These are phyloP conservation scores for Immersiporthe knoxdaviesiana DNA, from an alignment of 2,329 filamentous ascomycete genomes.

Conservation along the genomic window DNA sequence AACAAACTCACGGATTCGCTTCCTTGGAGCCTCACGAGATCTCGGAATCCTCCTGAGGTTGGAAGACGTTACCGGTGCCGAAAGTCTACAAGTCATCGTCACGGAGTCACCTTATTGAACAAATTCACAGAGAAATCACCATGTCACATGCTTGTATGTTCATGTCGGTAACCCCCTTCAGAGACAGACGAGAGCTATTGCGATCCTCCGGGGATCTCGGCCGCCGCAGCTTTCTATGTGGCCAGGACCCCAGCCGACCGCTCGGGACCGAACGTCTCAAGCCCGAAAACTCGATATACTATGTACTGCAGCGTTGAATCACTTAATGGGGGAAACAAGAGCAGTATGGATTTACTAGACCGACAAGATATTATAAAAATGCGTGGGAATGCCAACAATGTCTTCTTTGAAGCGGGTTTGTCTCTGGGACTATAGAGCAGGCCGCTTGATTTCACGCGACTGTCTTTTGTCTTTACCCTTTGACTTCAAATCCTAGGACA, in stretches of 20 bases:
- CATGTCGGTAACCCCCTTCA: not conserved
- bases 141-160: not conserved
- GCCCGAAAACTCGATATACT: not conserved
- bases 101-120: not conserved
- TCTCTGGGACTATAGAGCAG: not conserved
- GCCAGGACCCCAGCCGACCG: not conserved
- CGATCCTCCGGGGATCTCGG: slow-evolving; percentile 1
- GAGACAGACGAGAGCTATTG: not conserved
- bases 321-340: not conserved
- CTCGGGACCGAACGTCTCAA: slow-evolving; percentile 12
- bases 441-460: not conserved
- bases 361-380: not conserved
- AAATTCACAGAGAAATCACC: not conserved
- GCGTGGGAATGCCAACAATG: not conserved
- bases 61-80: not conserved
- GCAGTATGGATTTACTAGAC: not conserved
- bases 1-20: not conserved
- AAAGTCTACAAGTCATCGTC: not conserved
- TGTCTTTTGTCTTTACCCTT: slow-evolving; percentile 1
- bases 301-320: not conserved
- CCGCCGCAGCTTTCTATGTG: not conserved
- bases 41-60: not conserved
- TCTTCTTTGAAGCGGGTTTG: not conserved
- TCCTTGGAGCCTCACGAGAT: not conserved
- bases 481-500: not conserved